These are phyloP conservation scores for Mortierella sp. DNA, from an alignment of 371 early-diverging fungal species.

Conservation along the genomic window DNA sequence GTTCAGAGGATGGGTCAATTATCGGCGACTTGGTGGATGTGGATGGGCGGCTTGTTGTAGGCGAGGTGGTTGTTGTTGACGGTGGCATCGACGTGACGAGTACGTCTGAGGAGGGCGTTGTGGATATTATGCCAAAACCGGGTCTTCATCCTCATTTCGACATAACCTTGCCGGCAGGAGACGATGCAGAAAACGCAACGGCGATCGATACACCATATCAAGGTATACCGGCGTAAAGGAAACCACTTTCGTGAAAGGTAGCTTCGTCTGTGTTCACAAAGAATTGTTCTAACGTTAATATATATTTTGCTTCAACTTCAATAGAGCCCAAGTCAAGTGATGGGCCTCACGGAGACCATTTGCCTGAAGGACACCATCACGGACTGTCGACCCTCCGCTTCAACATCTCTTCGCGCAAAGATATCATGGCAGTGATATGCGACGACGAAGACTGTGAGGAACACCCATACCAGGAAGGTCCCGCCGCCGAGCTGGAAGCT, in stretches of 20 bases:
- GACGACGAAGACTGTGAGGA: slow-evolving; percentile 50
- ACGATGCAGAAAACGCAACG: background rate
- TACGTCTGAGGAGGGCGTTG: background rate
- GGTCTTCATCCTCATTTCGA: slow-evolving; percentile 18
- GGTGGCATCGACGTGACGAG: background rate
- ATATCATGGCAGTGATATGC: slow-evolving; percentile 46
- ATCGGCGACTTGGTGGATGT: background rate
- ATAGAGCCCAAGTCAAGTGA: background rate
- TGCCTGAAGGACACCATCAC: slow-evolving; percentile 14
- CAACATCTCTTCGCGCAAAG: slow-evolving; percentile 40
- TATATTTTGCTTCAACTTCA: background rate
- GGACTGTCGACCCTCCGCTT: slow-evolving; percentile 41
- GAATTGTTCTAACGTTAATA: background rate
- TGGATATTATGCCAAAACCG: background rate
- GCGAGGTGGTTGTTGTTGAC: background rate
- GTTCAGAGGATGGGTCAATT: background rate
- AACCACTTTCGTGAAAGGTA: background rate
- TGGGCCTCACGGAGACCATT: background rate
- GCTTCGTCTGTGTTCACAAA: background rate
- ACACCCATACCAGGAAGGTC: slow-evolving; percentile 41
- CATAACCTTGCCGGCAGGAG: background rate
- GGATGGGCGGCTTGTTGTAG: background rate
- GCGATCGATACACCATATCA: slow-evolving; percentile 17
- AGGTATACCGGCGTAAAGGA: slow-evolving; percentile 17
- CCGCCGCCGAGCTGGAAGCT: slow-evolving; percentile 41